These are phyloP conservation scores for Fusarium sambucinum DNA, from an alignment of 2,329 filamentous ascomycete genomes.

Conservation along the genomic window DNA sequence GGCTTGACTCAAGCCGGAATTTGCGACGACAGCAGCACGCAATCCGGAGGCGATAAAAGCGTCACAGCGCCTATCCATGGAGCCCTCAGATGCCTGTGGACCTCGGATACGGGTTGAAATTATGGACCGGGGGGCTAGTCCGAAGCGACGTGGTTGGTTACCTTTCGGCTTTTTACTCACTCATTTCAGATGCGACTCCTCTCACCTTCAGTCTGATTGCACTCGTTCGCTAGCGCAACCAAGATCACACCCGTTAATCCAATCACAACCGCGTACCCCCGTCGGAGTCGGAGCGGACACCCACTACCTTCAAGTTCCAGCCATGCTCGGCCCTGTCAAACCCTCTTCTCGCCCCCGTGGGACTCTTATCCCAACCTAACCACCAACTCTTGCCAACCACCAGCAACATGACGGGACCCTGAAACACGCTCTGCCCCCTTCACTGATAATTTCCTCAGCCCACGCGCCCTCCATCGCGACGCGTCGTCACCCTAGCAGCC, in stretches of 20 bases:
- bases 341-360: conserved; percentile 45
- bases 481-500: conserved; percentile 34
- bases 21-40: conserved; percentile 43
- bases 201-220: conserved; percentile 33
- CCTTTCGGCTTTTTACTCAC: conserved; percentile 37
- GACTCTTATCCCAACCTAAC: conserved; percentile 37
- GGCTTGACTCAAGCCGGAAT: conserved; percentile 42
- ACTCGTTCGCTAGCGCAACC: conserved; percentile 30
- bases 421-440: conserved; percentile 48
- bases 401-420: conserved; percentile 41
- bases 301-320: conserved; percentile 42
- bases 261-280: conserved; percentile 38
- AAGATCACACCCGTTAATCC: conserved; percentile 34
- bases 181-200: conserved; percentile 33
- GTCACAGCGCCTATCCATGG: conserved; percentile 45
- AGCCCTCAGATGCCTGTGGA: conserved; percentile 33
- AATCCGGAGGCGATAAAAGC: conserved; percentile 43
- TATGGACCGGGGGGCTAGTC: conserved; percentile 44
- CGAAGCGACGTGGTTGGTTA: conserved; percentile 42
- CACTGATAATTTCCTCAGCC: conserved; percentile 35
- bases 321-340: conserved; percentile 45
- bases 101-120: conserved; percentile 44
- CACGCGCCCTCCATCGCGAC: conserved; percentile 30
- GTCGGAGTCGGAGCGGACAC: conserved; percentile 32
- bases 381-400: conserved; percentile 42